Percentiles rank a stretch among this genome's conserved stretches.
phyloP scores from a whole-genome alignment of 1,284 basidiomycete genomes.

The Sporisorium iseilematis-ciliati region DNA sequence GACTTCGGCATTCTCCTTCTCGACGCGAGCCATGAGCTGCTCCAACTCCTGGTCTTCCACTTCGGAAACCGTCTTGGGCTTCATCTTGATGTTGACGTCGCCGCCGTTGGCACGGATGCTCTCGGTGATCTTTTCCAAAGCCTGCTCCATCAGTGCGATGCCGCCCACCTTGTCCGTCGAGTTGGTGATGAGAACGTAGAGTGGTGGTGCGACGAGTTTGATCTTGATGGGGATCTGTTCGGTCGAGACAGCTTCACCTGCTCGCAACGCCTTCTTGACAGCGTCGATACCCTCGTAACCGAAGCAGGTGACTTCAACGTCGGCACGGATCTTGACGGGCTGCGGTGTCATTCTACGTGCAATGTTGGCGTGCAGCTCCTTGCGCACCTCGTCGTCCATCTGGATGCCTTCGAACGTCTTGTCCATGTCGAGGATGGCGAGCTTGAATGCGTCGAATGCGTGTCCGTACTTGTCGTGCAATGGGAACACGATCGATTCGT shows the following conservation, averaged over 20 bases:
- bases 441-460: conserved; percentile 97
- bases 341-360: conserved; percentile 95
- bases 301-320: conserved; percentile 97
- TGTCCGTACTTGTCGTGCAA: conserved; percentile 92
- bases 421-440: conserved; percentile 83
- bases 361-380: conserved; percentile 85
- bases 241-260: conserved; percentile 87
- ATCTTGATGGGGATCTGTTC: conserved; percentile 96
- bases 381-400: conserved; percentile 75
- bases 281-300: conserved; percentile 97
- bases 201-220: conserved; percentile 92
- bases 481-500: conserved; percentile 93
- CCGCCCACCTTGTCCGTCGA: conserved; percentile 96
- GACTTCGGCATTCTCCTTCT: conserved; percentile 70
- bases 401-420: conserved; percentile 82
- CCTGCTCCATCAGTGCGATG: conserved; percentile 90
- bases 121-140: conserved; percentile 88
- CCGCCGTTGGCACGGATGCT: conserved; percentile 84
- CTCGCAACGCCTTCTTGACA: conserved; percentile 89
- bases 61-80: conserved; percentile 72
- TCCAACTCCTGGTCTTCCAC: conserved; percentile 69
- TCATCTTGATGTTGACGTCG: conserved; percentile 93
- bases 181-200: conserved; percentile 95
- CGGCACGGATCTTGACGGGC: conserved; percentile 97
- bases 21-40: conserved; percentile 69